These are phyloP conservation scores for Clavispora phyllophila DNA, from an alignment of 805 yeast species.

Conservation along the genomic window DNA sequence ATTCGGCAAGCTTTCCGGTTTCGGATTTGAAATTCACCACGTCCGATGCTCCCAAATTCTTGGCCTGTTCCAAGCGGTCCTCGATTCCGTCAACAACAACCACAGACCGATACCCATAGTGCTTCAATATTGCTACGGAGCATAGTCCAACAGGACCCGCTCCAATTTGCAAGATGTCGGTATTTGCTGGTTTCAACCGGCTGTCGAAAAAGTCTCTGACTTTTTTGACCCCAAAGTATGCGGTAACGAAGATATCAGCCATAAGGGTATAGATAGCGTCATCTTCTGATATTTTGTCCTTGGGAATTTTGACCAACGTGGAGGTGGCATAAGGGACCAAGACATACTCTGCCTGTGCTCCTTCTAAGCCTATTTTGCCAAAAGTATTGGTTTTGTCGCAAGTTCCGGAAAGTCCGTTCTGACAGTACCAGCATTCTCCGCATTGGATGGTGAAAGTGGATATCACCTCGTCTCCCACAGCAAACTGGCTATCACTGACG, in stretches of 20 bases:
- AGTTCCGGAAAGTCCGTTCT: constrained; percentile 49
- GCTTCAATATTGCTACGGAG: constrained; percentile 41
- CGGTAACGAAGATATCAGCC: constrained; percentile 65
- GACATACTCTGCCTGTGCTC: constrained; percentile 61
- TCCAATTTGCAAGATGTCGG: constrained; percentile 48
- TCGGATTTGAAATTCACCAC: constrained; percentile 41
- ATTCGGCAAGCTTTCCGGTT: constrained; percentile 16
- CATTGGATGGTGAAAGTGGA: constrained; percentile 51
- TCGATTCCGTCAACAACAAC: constrained; percentile 49
- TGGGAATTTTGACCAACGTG: constrained; percentile 43
- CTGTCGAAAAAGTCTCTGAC: constrained; percentile 27
- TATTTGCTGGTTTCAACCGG: constrained; percentile 15
- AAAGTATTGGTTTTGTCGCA: constrained; percentile 53
- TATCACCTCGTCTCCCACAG: constrained; percentile 42
- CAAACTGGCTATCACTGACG: constrained; percentile 23
- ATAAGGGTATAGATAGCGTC: constrained; percentile 47
- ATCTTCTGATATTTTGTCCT: constrained; percentile 21
- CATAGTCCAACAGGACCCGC: constrained; percentile 60
- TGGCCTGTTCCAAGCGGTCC: constrained; percentile 41
- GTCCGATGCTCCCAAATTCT: constrained; percentile 45
- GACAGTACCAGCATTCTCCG: constrained; percentile 56
- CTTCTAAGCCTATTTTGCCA: constrained; percentile 53
- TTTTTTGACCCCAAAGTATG: constrained; percentile 53
- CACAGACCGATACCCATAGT: constrained; percentile 39
- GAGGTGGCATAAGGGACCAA: constrained; percentile 54